phyloP scores from a whole-genome alignment of 345 rosid genomes.

The Sonneratia caseolaris region DNA sequence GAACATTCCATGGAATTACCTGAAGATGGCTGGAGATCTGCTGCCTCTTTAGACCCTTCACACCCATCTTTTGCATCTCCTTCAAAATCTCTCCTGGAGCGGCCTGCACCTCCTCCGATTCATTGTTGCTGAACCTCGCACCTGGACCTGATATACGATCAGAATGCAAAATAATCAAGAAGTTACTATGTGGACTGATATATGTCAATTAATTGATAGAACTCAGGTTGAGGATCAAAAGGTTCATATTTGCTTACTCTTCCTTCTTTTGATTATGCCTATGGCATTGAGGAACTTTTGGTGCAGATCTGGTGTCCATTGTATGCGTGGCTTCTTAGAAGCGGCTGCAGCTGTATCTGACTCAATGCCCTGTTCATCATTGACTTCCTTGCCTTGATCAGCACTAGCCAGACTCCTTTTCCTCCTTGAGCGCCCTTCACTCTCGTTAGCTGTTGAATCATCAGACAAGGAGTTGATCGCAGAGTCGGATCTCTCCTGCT shows the following conservation, averaged over 20 bases:
- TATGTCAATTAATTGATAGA: neutral
- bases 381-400: neutral
- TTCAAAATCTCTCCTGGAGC: constrained; percentile 36
- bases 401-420: neutral
- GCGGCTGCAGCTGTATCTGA: neutral
- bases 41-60: constrained; percentile 19
- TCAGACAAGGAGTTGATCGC: neutral
- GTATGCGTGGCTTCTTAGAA: neutral
- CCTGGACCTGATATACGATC: neutral
- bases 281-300: constrained; percentile 1
- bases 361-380: neutral
- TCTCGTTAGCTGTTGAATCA: neutral
- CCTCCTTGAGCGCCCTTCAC: neutral
- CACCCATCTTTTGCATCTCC: constrained; percentile 24
- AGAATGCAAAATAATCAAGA: neutral
- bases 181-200: neutral
- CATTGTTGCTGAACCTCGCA: constrained; percentile 12
- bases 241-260: neutral
- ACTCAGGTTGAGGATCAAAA: neutral
- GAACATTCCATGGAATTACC: constrained; percentile 9
- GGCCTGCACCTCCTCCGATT: neutral
- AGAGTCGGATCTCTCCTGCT: neutral
- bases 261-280: neutral
- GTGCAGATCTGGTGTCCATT: neutral
- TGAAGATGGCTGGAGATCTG: constrained; percentile 35